phyloP scores from a whole-genome alignment of 129 eudicot genomes.

The Rutidosis leptorrhynchoides region DNA sequence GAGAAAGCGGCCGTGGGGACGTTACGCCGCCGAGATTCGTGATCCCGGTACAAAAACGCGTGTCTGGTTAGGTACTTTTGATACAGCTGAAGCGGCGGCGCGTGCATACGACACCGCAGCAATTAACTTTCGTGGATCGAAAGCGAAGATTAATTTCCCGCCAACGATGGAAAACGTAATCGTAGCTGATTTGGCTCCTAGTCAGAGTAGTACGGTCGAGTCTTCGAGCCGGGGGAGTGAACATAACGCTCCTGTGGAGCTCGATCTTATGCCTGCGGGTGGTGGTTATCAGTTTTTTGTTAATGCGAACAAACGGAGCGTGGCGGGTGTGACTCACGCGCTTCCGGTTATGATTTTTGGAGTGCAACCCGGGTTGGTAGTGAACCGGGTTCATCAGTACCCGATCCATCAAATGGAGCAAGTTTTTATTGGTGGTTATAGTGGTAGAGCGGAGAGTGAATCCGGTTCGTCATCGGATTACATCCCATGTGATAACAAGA shows the following conservation, averaged over 20 bases:
- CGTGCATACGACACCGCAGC: slow-evolving; percentile 71
- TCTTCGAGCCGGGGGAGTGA: slow-evolving; percentile 42
- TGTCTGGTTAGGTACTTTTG: slow-evolving; percentile 73
- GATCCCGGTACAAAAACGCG: slow-evolving; percentile 64
- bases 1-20: slow-evolving; percentile 84
- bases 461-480: slow-evolving; percentile 56
- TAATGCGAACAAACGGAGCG: slow-evolving; percentile 16
- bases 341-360: slow-evolving; percentile 21
- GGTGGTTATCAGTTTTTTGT: slow-evolving; percentile 27
- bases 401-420: slow-evolving; percentile 26
- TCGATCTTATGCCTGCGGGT: slow-evolving; percentile 40
- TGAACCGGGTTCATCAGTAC: slow-evolving; percentile 18
- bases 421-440: slow-evolving; percentile 26
- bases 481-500: slow-evolving; percentile 29
- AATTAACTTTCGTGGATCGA: slow-evolving; percentile 53
- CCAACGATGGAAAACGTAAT: slow-evolving; percentile 11
- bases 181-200: slow-evolving; percentile 12
- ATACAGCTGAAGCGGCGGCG: slow-evolving; percentile 73
- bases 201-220: slow-evolving; percentile 53
- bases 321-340: slow-evolving; percentile 18
- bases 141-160: slow-evolving; percentile 67
- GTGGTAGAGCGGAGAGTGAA: slow-evolving; percentile 44
- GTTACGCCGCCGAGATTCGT: slow-evolving; percentile 79
- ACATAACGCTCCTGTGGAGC: slow-evolving; percentile 45
- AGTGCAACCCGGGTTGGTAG: slow-evolving; percentile 17